These are phyloP conservation scores for Hypoxylon rickii DNA, from an alignment of 495 filamentous ascomycete species.

Conservation along the genomic window DNA sequence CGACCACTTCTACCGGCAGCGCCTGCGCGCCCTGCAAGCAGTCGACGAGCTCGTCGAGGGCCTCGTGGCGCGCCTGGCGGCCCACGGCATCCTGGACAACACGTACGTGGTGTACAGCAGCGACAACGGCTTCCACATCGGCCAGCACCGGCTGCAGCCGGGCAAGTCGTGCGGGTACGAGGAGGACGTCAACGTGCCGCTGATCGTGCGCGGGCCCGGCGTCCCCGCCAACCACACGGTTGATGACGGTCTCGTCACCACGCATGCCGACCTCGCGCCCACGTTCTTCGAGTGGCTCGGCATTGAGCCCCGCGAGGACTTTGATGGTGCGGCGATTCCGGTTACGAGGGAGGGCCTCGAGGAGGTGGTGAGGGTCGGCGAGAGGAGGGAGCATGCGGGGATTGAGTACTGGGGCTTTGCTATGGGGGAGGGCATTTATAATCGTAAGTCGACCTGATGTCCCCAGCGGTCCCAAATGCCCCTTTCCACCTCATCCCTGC, in stretches of 20 bases:
- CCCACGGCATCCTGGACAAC: constrained; percentile 58
- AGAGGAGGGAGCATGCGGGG: constrained; percentile 58
- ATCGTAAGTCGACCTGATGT: no score
- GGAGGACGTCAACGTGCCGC: constrained; percentile 69
- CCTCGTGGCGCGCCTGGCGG: constrained; percentile 54
- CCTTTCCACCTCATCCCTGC: constrained; percentile 10
- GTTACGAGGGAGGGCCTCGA: constrained; percentile 33
- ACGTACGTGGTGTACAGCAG: constrained; percentile 71
- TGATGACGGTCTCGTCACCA: constrained; percentile 57
- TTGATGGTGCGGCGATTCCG: constrained; percentile 61
- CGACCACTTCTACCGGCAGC: constrained; percentile 66
- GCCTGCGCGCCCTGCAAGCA: constrained; percentile 64
- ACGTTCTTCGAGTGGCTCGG: constrained; percentile 61
- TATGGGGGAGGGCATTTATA: constrained; percentile 51
- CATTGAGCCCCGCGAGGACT: constrained; percentile 49
- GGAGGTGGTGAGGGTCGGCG: constrained; percentile 18
- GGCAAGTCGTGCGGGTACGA: constrained; percentile 70
- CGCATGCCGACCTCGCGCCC: constrained; percentile 68
- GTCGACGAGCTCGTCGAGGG: constrained; percentile 68
- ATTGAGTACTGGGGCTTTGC: constrained; percentile 64
- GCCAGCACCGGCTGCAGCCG: constrained; percentile 67
- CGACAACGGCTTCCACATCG: constrained; percentile 74
- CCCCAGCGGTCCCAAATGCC: no score
- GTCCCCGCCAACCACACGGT: constrained; percentile 46
- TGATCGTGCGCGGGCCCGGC: constrained; percentile 62